phyloP scores from a whole-genome alignment of 345 rosid species.

The Mercurialis annua region DNA sequence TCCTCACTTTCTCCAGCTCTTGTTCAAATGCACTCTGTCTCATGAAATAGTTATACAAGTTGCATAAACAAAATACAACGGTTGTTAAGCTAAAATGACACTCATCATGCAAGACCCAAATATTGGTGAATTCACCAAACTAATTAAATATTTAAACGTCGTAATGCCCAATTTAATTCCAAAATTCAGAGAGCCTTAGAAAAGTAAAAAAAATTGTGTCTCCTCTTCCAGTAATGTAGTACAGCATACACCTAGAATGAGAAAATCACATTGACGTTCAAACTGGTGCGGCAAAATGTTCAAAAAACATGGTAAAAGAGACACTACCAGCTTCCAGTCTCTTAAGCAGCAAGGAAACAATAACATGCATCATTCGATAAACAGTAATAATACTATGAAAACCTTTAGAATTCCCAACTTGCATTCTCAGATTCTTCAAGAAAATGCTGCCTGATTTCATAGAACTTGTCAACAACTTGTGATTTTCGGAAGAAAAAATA shows the following conservation, averaged over 20 bases:
- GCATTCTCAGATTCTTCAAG: conserved; percentile 42
- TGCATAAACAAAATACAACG: not conserved
- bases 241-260: not conserved
- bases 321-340: not conserved
- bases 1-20: conserved; percentile 62
- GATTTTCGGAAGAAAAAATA: conserved; percentile 4
- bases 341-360: not conserved
- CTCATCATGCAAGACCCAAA: not conserved
- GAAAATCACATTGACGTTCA: not conserved
- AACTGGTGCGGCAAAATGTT: not conserved
- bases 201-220: not conserved
- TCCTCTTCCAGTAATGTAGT: not conserved
- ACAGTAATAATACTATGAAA: not conserved
- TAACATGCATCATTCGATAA: not conserved
- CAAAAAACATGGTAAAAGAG: not conserved
- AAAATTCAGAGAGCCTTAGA: not conserved
- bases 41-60: conserved; percentile 55
- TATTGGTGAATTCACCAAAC: not conserved
- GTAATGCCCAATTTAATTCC: not conserved
- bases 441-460: conserved; percentile 57
- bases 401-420: conserved; percentile 39
- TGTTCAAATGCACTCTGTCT: conserved; percentile 97
- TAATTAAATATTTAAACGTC: not conserved
- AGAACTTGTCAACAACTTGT: conserved; percentile 75
- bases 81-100: not conserved